A percentile compares a stretch with the other conserved stretches of the same genome.
phyloP scores from a whole-genome alignment of 2,329 filamentous ascomycete species.

The Phoma herbarum region DNA sequence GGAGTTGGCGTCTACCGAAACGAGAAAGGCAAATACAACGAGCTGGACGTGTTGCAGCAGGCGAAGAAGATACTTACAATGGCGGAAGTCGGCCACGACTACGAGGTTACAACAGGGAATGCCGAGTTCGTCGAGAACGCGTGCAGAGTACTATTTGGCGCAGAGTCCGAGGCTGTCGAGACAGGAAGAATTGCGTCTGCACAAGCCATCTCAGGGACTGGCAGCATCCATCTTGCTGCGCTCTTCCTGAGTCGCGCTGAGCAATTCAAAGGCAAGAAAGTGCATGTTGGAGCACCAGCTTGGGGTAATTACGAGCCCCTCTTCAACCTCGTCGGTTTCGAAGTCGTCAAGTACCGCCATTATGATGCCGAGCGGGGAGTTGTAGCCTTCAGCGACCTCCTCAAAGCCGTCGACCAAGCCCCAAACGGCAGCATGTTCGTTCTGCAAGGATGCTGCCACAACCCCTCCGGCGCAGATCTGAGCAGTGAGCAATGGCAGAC shows the following conservation, averaged over 20 bases:
- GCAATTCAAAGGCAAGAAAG: conserved; percentile 22
- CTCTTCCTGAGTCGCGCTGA: conserved; percentile 40
- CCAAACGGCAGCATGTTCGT: conserved; percentile 46
- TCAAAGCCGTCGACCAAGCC: conserved; percentile 34
- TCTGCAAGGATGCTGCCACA: conserved; percentile 52
- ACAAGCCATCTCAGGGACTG: conserved; percentile 53
- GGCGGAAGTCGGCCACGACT: neutral
- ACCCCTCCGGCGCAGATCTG: conserved; percentile 50
- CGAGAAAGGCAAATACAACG: neutral
- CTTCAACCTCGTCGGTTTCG: conserved; percentile 42
- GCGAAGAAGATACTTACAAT: neutral
- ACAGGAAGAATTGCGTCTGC: conserved; percentile 20
- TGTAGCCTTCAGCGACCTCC: conserved; percentile 40
- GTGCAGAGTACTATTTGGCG: neutral
- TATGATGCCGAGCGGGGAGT: conserved; percentile 35
- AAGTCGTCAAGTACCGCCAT: conserved; percentile 42
- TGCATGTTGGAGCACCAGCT: conserved; percentile 25
- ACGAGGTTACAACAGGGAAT: neutral
- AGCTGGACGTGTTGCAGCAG: neutral
- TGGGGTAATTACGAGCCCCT: conserved; percentile 51
- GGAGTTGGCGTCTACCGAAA: neutral
- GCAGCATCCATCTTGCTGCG: conserved; percentile 50
- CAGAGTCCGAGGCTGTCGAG: neutral
- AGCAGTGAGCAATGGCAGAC: conserved; percentile 44
- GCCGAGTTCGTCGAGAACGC: neutral